Percentiles rank a stretch among this genome's conserved stretches.
These are phyloP conservation scores for Sanghuangporus baumii DNA, from an alignment of 1,284 basidiomycete species.

Conservation along the genomic window DNA sequence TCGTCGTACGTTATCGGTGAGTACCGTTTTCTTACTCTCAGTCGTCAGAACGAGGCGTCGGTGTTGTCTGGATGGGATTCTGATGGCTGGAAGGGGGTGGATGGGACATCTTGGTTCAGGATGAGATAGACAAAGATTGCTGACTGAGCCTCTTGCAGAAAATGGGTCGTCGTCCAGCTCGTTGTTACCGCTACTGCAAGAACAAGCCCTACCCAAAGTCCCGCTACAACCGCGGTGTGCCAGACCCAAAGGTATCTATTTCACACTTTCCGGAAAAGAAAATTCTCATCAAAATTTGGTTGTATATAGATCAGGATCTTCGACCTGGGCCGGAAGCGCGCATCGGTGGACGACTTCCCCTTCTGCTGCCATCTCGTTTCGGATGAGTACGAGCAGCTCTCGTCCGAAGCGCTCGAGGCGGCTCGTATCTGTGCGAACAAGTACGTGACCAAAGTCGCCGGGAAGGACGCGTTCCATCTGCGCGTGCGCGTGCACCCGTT, in stretches of 20 bases:
- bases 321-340: slow-evolving; percentile 93
- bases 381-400: slow-evolving; percentile 98
- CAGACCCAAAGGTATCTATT: slow-evolving; percentile 75
- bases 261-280: not conserved
- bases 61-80: slow-evolving; percentile 1
- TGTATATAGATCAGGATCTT: slow-evolving; percentile 89
- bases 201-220: slow-evolving; percentile 97
- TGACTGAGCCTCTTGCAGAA: slow-evolving; percentile 16
- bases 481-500: slow-evolving; percentile 97
- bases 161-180: slow-evolving; percentile 95
- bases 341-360: slow-evolving; percentile 95
- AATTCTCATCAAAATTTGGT: not conserved
- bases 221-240: slow-evolving; percentile 97
- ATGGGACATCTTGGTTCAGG: not conserved
- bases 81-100: not conserved
- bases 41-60: not conserved
- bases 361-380: slow-evolving; percentile 96
- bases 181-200: slow-evolving; percentile 97
- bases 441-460: slow-evolving; percentile 97
- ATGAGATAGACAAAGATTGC: not conserved
- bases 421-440: slow-evolving; percentile 99
- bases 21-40: not conserved
- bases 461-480: slow-evolving; percentile 99
- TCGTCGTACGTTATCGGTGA: not conserved
- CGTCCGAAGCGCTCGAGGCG: slow-evolving; percentile 94